These are phyloP conservation scores for Spatholobus suberectus DNA, from an alignment of 306 rosid species.

Conservation along the genomic window DNA sequence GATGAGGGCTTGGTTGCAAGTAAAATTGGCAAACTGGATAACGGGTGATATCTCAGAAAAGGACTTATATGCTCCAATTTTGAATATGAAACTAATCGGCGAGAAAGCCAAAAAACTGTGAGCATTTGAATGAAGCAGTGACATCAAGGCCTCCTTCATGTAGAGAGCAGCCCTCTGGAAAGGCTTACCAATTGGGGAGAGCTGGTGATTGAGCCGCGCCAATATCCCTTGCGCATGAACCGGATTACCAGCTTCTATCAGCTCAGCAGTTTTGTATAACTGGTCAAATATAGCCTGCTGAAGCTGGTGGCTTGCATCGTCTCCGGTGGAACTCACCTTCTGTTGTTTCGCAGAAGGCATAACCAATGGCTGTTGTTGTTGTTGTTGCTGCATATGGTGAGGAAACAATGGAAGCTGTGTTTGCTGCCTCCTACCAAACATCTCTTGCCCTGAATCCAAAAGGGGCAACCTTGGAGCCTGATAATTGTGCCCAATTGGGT, in stretches of 20 bases:
- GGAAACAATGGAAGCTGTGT: slow-evolving; percentile 73
- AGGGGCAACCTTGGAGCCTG: slow-evolving; percentile 53
- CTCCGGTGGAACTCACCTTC: slow-evolving; percentile 55
- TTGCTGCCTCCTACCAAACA: slow-evolving; percentile 54
- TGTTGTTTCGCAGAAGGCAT: slow-evolving; percentile 54
- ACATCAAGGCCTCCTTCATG: slow-evolving; percentile 83
- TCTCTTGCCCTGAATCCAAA: slow-evolving; percentile 61
- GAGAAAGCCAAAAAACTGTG: slow-evolving; percentile 58
- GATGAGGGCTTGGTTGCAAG: slow-evolving; percentile 82
- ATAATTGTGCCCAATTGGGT: slow-evolving; percentile 52
- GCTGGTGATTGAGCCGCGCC: slow-evolving; percentile 99
- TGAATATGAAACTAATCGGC: slow-evolving; percentile 75
- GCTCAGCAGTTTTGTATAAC: slow-evolving; percentile 82
- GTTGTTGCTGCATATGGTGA: slow-evolving; percentile 65
- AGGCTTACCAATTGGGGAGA: slow-evolving; percentile 91
- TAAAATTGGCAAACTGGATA: slow-evolving; percentile 85
- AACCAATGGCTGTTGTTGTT: slow-evolving; percentile 55
- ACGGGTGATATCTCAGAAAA: slow-evolving; percentile 90
- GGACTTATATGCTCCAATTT: slow-evolving; percentile 86
- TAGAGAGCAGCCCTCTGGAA: slow-evolving; percentile 95
- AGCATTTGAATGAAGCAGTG: slow-evolving; percentile 63
- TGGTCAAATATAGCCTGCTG: slow-evolving; percentile 80
- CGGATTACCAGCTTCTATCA: slow-evolving; percentile 86
- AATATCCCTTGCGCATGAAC: slow-evolving; percentile 99
- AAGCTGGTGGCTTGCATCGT: slow-evolving; percentile 71